Percentiles rank a stretch among this genome's conserved stretches.
phyloP scores from a whole-genome alignment of 129 eudicot genomes.

The Flaveria trinervia region DNA sequence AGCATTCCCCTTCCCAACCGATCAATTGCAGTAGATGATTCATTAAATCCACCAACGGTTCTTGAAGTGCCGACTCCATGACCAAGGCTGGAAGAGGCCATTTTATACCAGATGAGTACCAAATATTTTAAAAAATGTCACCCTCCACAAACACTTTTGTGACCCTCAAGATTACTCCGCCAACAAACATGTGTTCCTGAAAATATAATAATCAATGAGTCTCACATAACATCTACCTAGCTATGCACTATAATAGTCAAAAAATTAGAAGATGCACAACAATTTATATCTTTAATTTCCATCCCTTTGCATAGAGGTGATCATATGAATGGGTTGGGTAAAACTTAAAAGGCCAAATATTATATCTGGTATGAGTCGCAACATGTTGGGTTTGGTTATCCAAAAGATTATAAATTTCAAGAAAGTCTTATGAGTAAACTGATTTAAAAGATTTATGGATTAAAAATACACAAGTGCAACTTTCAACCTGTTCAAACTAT shows the following conservation, averaged over 20 bases:
- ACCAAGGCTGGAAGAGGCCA: slow-evolving; percentile 83
- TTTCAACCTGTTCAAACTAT: not conserved
- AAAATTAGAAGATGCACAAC: not conserved
- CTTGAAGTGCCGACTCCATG: slow-evolving; percentile 91
- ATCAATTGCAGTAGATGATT: slow-evolving; percentile 80
- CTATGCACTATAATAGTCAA: not conserved
- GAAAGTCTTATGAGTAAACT: not conserved
- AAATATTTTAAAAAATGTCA: slow-evolving; percentile 34
- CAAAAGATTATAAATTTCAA: not conserved
- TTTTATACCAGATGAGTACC: slow-evolving; percentile 36
- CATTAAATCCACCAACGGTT: slow-evolving; percentile 64
- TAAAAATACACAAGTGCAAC: not conserved
- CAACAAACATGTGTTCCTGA: slow-evolving; percentile 53
- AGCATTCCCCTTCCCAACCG: slow-evolving; percentile 90
- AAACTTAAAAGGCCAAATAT: not conserved
- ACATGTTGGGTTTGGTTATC: not conserved
- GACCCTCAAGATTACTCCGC: slow-evolving; percentile 35
- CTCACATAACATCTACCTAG: slow-evolving; percentile 5
- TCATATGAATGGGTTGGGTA: not conserved
- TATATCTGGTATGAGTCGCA: not conserved
- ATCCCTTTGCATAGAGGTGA: not conserved
- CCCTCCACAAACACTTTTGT: slow-evolving; percentile 23
- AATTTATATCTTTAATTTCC: not conserved
- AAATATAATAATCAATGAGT: slow-evolving; percentile 25
- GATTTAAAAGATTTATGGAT: not conserved